Conservation (phyloP, 306 rosid species). For the Luffa acutangula region DNA sequence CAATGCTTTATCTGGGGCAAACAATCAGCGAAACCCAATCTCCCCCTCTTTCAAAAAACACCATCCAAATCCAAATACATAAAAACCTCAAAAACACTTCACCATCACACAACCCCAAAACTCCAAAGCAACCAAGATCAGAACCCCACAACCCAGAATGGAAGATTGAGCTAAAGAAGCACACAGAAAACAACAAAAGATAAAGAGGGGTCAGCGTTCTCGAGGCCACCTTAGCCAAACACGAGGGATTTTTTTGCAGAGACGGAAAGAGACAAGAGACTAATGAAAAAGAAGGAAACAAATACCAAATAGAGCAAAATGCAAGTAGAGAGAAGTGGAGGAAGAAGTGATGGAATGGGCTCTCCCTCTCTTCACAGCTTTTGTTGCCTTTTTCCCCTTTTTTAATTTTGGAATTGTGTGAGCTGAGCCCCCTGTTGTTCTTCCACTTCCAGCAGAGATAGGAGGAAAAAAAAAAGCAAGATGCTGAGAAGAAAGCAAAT, state of each 20-base stretch:
- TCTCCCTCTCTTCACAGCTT: background rate
- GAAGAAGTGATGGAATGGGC: background rate
- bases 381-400: background rate
- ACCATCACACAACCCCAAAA: background rate
- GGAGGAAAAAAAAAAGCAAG: background rate
- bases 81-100: background rate
- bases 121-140: background rate
- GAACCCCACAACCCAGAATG: background rate
- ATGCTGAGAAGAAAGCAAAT: background rate
- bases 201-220: background rate
- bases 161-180: background rate
- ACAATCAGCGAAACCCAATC: background rate
- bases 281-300: background rate
- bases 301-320: background rate
- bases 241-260: background rate
- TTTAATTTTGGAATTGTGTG: background rate
- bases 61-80: background rate
- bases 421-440: background rate
- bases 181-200: background rate
- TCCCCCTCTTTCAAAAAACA: background rate
- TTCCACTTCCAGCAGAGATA: background rate
- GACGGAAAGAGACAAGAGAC: background rate
- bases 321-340: background rate
- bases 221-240: background rate
- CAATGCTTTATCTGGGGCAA: background rate